A percentile compares a stretch with the other conserved stretches of the same genome.
These are phyloP conservation scores for Priceomyces haplophilus DNA, from an alignment of 805 yeast genomes.

Conservation along the genomic window DNA sequence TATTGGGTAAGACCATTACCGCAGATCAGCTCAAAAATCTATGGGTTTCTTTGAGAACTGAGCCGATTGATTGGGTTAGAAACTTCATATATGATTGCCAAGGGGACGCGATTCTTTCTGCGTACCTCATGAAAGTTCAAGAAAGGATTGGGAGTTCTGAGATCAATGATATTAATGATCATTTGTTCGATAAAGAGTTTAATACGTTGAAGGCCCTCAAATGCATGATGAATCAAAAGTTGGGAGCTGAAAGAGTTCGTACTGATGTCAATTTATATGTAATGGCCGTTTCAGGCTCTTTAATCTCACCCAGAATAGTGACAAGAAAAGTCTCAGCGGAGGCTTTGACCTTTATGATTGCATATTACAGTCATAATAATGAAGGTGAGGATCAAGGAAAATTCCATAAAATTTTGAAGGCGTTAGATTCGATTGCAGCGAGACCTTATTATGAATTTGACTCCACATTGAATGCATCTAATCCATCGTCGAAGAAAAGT, in stretches of 20 bases:
- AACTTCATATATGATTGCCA: constrained; percentile 67
- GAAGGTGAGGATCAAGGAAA: constrained; percentile 37
- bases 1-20: constrained; percentile 68
- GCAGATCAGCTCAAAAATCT: constrained; percentile 72
- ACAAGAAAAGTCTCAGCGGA: constrained; percentile 83
- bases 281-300: constrained; percentile 65
- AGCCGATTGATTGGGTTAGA: constrained; percentile 77
- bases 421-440: constrained; percentile 44
- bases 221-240: constrained; percentile 62
- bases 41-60: constrained; percentile 91
- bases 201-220: constrained; percentile 75
- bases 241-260: constrained; percentile 59
- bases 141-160: constrained; percentile 39
- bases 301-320: constrained; percentile 68
- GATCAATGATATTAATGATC: constrained; percentile 41
- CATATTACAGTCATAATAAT: constrained; percentile 29
- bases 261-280: constrained; percentile 42
- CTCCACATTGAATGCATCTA: constrained; percentile 19
- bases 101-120: constrained; percentile 76
- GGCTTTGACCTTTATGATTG: constrained; percentile 51
- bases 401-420: constrained; percentile 55
- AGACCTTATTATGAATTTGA: constrained; percentile 41
- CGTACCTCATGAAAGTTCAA: constrained; percentile 49
- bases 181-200: constrained; percentile 67
- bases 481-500: constrained; percentile 16